Evolutionary conservation across 805 yeast species (phyloP), one percentile per base, ranked within the genome.

Genomic region (Zygosaccharomyces siamensis): DNA sequence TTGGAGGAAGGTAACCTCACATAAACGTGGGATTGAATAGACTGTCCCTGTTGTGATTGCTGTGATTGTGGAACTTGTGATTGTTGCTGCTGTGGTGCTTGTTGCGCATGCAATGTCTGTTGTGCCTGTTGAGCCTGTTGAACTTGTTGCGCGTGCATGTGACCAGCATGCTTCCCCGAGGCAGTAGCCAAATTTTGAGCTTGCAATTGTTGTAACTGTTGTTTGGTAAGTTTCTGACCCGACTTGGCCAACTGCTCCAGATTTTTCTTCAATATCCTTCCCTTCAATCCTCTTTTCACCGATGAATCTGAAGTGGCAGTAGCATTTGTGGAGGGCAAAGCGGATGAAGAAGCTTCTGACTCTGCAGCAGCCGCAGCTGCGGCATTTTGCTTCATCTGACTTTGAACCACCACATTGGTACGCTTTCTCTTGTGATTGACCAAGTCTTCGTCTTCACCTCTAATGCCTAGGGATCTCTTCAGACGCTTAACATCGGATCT

Each of bases 1-100:
- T 89, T 87, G 1, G 96, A 86, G 33, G 93, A 84, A 2, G 97
- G 96, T 35, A 89, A 67, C 59, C 86, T 84, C 57, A 89, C 95
- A 70, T 89, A 86, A 21, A 95, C 89, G 62, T 87, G 92, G 1
- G 69, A 66, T 11, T 66, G 57, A 47, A 56, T 52, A 28, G 54
- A 46, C 27, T 51, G 57, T 40, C 53, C 56, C 31, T 56, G 60
- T 14, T 41, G 44, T 41, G 36, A 21, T 35, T 53, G 54, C 37
- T 42, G 48, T 35, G 32, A 41, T 24, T 47, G 51, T 36, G 20
- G 47, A 18, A 47, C 47, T 30, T 42, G 53, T 32, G 46, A 46
- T 35, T 26, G 42, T 40, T 32, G 43, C 12, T 28, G 28, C 26
- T 35, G 20, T 14, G 18, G 23, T 36, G 32, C 47, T 5, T 45